Percentiles rank a stretch among this genome's conserved stretches.
These are phyloP conservation scores for Saururus chinensis DNA, from an alignment of 164 flowering plant genomes.

Conservation along the genomic window DNA sequence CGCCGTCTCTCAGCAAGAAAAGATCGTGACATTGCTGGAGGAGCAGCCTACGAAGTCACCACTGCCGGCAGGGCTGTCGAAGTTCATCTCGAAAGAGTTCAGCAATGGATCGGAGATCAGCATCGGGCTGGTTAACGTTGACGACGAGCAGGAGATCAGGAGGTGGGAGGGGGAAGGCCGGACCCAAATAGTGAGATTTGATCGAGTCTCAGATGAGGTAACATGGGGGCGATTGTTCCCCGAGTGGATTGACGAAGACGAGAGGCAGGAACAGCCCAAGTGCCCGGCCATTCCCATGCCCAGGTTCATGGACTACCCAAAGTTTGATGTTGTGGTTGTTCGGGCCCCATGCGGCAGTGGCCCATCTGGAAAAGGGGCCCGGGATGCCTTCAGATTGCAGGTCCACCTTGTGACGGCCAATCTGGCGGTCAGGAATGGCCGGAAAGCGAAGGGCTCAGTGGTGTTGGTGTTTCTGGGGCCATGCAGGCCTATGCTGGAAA, in stretches of 20 bases:
- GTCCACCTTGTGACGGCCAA: constrained; percentile 63
- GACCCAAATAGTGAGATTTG: constrained; percentile 25
- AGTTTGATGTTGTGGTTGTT: constrained; percentile 52
- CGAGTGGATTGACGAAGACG: constrained; percentile 61
- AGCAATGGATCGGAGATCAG: constrained; percentile 9
- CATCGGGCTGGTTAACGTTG: constrained; percentile 30
- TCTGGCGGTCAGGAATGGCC: constrained; percentile 31
- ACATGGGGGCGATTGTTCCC: constrained; percentile 61
- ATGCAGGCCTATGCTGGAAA: constrained; percentile 67
- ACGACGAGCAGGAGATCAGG: constrained; percentile 5
- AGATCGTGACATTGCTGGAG: not conserved
- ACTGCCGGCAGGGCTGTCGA: not conserved
- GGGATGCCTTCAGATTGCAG: constrained; percentile 64
- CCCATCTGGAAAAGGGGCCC: constrained; percentile 17
- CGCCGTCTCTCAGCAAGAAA: not conserved
- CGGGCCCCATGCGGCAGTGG: constrained; percentile 32
- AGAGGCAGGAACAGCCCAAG: constrained; percentile 14
- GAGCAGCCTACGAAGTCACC: not conserved
- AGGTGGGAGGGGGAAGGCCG: constrained; percentile 10
- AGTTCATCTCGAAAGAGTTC: constrained; percentile 8
- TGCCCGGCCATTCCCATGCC: constrained; percentile 79
- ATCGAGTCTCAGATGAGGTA: constrained; percentile 20
- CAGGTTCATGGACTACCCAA: constrained; percentile 16
- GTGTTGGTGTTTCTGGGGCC: constrained; percentile 45
- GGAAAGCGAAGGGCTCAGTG: constrained; percentile 16